Evolutionary conservation across 345 rosid species (phyloP).

Genomic region (Hibiscus tridactylites): DNA sequence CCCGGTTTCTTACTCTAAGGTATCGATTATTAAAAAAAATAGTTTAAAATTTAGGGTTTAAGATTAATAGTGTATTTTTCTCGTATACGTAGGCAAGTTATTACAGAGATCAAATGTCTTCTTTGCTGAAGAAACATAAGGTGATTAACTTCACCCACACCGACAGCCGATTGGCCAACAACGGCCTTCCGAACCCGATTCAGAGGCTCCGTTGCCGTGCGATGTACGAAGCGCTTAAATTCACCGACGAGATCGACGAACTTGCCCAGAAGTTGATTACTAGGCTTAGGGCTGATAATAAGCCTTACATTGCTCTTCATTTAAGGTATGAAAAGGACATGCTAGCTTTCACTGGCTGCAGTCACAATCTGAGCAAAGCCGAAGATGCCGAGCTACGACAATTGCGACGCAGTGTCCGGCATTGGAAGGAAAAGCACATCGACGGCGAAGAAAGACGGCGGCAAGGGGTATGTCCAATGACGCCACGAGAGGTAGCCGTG

Average conservation of each 20-base stretch:
- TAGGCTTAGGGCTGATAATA: constrained; percentile 34
- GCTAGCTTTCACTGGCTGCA: constrained; percentile 74
- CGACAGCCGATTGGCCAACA: constrained; percentile 60
- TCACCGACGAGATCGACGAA: constrained; percentile 31
- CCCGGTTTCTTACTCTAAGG: constrained; percentile 72
- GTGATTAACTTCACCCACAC: constrained; percentile 53
- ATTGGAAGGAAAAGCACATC: constrained; percentile 62
- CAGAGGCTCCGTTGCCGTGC: constrained; percentile 68
- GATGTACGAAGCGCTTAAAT: constrained; percentile 57
- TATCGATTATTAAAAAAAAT: background rate
- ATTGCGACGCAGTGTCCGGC: constrained; percentile 36
- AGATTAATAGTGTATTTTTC: background rate
- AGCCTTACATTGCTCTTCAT: constrained; percentile 58
- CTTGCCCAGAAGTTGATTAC: constrained; percentile 40
- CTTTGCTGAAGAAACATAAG: constrained; percentile 34
- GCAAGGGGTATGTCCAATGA: constrained; percentile 60
- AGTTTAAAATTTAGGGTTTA: background rate
- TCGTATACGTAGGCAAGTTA: constrained; percentile 36
- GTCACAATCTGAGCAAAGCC: constrained; percentile 42
- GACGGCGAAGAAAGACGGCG: constrained; percentile 34
- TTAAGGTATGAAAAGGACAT: constrained; percentile 81
- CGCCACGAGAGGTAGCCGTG: constrained; percentile 56
- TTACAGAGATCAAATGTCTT: constrained; percentile 34
- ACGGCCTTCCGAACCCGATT: constrained; percentile 39
- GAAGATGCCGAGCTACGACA: constrained; percentile 37